phyloP scores from a whole-genome alignment of 179 eudicot species.

The Nepenthes alata region DNA sequence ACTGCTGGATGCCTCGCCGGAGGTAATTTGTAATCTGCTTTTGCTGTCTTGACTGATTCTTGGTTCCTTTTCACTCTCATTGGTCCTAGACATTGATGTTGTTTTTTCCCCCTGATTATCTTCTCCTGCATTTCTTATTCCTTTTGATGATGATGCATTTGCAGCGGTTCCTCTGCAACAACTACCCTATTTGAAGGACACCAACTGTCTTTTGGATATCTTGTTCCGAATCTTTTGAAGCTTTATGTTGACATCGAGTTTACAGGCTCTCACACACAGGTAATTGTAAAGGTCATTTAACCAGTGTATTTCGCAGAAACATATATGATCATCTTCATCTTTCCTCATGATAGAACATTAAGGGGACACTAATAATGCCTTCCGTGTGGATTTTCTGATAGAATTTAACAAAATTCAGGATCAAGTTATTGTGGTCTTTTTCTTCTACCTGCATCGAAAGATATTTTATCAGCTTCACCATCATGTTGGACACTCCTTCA shows the following conservation, averaged over 20 bases:
- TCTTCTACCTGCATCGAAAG: too few species aligned
- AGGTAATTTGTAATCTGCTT: constrained; percentile 31
- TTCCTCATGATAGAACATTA: too few species aligned
- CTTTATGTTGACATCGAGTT: constrained; percentile 96
- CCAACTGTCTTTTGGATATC: constrained; percentile 68
- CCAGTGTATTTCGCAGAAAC: too few species aligned
- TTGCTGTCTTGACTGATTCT: not conserved
- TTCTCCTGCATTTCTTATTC: not conserved
- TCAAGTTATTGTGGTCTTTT: too few species aligned
- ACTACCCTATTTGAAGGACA: constrained; percentile 87
- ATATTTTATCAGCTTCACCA: too few species aligned
- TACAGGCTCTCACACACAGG: constrained; percentile 99
- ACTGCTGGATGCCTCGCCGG: constrained; percentile 95
- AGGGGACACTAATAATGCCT: too few species aligned
- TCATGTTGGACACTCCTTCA: too few species aligned
- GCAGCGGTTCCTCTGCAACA: constrained; percentile 74
- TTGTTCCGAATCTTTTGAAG: constrained; percentile 85
- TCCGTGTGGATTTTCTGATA: too few species aligned
- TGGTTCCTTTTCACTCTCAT: not conserved
- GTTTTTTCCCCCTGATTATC: not conserved
- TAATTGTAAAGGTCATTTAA: constrained; percentile 8
- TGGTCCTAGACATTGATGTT: not conserved
- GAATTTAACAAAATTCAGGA: too few species aligned
- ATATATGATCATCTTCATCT: too few species aligned
- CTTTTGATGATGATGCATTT: constrained; percentile 8